Evolutionary conservation across 345 rosid species (phyloP).

Genomic region (Atalantia buxifolia): DNA sequence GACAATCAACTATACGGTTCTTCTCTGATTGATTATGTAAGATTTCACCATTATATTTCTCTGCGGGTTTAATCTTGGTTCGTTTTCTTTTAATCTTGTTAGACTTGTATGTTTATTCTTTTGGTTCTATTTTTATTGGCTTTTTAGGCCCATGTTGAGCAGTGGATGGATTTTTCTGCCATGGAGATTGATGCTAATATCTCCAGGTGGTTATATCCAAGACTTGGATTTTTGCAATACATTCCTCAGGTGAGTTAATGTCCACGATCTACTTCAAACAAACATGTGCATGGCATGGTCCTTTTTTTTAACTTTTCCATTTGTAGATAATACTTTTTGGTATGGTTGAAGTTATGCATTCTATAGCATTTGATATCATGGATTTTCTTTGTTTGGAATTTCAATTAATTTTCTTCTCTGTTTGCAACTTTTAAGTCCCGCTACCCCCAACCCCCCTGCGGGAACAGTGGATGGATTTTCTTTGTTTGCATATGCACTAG

Average conservation of each 20-base stretch:
- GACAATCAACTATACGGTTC: constrained; percentile 64
- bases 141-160: constrained; percentile 76
- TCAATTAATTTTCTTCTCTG: neutral
- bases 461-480: no score
- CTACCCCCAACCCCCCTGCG: no score
- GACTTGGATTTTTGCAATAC: constrained; percentile 49
- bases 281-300: neutral
- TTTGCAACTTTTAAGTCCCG: neutral
- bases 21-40: constrained; percentile 70
- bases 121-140: neutral
- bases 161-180: constrained; percentile 89
- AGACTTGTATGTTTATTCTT: neutral
- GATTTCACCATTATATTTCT: neutral
- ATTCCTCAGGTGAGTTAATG: constrained; percentile 68
- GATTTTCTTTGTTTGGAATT: neutral
- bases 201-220: constrained; percentile 51
- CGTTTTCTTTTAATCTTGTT: neutral
- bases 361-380: neutral
- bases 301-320: neutral
- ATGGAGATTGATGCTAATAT: constrained; percentile 76
- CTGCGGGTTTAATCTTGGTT: neutral
- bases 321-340: neutral
- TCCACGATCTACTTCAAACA: neutral
- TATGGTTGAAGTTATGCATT: no score
- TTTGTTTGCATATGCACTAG: no score